phyloP scores from a whole-genome alignment of 169 alveolate species.

The Theileria orientalis region DNA sequence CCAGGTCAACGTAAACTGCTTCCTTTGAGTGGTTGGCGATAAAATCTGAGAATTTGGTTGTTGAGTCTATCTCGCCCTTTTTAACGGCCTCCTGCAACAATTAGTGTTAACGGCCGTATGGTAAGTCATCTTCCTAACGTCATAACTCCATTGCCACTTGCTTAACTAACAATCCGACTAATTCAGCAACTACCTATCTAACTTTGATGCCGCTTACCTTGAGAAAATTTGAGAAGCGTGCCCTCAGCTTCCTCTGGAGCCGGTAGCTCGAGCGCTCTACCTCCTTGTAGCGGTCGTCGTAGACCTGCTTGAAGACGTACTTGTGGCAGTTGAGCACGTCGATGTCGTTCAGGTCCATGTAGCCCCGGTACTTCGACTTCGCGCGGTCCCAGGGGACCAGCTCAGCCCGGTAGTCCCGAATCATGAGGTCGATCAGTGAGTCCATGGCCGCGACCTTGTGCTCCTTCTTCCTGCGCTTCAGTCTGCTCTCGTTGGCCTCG shows the following conservation, averaged over 20 bases:
- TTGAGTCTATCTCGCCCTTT: constrained; percentile 41
- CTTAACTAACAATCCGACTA: not conserved
- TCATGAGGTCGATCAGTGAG: constrained; percentile 63
- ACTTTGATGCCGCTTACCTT: too few relatives aligned
- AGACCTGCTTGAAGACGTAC: constrained; percentile 62
- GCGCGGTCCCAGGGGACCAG: constrained; percentile 65
- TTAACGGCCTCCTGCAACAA: constrained; percentile 27
- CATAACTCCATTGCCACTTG: not conserved
- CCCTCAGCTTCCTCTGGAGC: constrained; percentile 72
- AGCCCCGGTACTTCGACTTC: constrained; percentile 58
- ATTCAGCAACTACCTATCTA: too few relatives aligned
- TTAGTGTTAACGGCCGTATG: not conserved
- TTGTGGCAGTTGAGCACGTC: constrained; percentile 72
- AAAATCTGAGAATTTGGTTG: constrained; percentile 47
- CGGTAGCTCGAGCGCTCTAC: constrained; percentile 66
- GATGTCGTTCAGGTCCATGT: constrained; percentile 66
- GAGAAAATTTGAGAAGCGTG: constrained; percentile 68
- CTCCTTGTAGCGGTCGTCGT: constrained; percentile 53
- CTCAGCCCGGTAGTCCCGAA: constrained; percentile 37
- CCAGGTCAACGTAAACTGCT: constrained; percentile 62
- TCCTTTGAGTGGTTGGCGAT: constrained; percentile 55
- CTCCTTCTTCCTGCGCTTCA: constrained; percentile 60
- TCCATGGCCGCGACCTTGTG: constrained; percentile 53
- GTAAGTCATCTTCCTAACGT: not conserved
- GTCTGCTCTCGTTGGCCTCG: constrained; percentile 66